Evolutionary conservation across 208 protist genomes (phyloP), one percentile per base, ranked within the genome.

Genomic region (Angomonas ambiguus): DNA sequence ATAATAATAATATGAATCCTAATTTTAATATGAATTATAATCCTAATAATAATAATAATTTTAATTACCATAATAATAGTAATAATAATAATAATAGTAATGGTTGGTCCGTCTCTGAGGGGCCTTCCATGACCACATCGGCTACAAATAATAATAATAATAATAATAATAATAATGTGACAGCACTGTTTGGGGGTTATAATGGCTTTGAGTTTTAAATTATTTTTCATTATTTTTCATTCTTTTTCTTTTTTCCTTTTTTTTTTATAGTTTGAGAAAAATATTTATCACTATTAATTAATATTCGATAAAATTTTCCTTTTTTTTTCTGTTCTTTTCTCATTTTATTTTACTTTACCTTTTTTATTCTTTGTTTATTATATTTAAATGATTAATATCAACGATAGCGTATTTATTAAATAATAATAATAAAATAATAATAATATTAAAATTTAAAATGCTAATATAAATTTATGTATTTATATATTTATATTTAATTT

Each of bases 271-370:
- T 56, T 11, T 30, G 22, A 56, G 22, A 56, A 56, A 56, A 24
- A 68, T 38, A 51, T 27, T 1, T 61, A 32, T 62, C 34, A n/a
- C 35, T 61, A 57, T 2, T 67, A 58, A 61, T 35, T 68, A 32
- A 45, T 48, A 64, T 64, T 5, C 67, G 55, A 30, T 13, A 69
- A 69, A 65, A 34, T 65, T 74, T 68, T 62, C 67, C 51, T 68
- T 20, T 22, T 59, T 51, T 51, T 32, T 30, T 62, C 5, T 33
- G 25, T 68, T 24, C 28, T 45, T 59, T n/a, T n/a, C n/a, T n/a
- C n/a, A n/a, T n/a, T n/a, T n/a, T n/a, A n/a, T n/a, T n/a, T n/a
- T 57, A n/a, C 31, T 20, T 3, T 67, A 65, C 34, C 8, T 65
- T 16, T 22, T 65, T 60, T 48, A 20, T 48, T 48, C 18, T 48